These are phyloP conservation scores for Neoscytalidium dimidiatum DNA, from an alignment of 2,329 filamentous ascomycete species.

Conservation along the genomic window DNA sequence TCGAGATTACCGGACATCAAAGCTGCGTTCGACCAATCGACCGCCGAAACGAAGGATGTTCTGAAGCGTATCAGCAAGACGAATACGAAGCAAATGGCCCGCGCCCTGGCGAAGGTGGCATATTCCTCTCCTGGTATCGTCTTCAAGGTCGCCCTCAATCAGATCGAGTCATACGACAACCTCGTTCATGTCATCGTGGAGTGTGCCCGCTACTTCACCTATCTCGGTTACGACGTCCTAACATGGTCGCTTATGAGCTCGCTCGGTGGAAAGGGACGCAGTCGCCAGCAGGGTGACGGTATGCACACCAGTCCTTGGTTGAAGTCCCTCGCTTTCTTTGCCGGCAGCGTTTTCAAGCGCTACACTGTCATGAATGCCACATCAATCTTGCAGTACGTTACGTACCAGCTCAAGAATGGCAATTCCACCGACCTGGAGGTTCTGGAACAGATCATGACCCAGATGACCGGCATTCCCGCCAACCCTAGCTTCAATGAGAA, in stretches of 20 bases:
- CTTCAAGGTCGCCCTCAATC: conserved; percentile 83
- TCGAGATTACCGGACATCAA: conserved; percentile 78
- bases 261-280: conserved; percentile 59
- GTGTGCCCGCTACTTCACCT: conserved; percentile 90
- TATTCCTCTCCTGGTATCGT: conserved; percentile 88
- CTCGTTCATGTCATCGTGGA: conserved; percentile 94
- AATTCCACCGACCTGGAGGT: conserved; percentile 92
- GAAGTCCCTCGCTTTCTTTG: conserved; percentile 84
- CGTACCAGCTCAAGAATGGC: conserved; percentile 75
- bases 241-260: conserved; percentile 87
- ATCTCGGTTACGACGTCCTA: conserved; percentile 88
- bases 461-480: conserved; percentile 91
- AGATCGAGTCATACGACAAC: conserved; percentile 93
- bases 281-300: conserved; percentile 63
- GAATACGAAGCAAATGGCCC: conserved; percentile 83
- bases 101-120: conserved; percentile 87
- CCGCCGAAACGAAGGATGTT: conserved; percentile 77
- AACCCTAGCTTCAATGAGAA: conserved; percentile 85
- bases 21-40: conserved; percentile 74
- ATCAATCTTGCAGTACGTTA: conserved; percentile 87
- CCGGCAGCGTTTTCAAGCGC: conserved; percentile 83
- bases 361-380: conserved; percentile 82
- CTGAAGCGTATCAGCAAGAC: conserved; percentile 89
- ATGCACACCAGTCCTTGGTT: conserved; percentile 89
- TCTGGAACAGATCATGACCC: conserved; percentile 82